These are phyloP conservation scores for Tricholoma bakamatsutake DNA, from an alignment of 768 basidiomycete genomes.

Conservation along the genomic window DNA sequence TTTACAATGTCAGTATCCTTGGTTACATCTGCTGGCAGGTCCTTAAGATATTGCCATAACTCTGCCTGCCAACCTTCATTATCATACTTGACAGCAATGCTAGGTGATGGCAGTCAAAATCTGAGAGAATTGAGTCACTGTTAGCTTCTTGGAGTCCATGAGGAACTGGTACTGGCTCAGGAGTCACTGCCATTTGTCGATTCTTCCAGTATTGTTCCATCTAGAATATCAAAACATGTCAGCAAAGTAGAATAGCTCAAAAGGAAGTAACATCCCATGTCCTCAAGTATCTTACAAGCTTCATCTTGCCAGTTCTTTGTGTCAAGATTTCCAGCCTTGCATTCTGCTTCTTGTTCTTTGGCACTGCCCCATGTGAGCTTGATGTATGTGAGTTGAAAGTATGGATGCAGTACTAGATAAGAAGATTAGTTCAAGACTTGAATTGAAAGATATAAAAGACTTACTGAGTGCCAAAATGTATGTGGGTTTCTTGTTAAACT, in stretches of 20 bases:
- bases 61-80: slow-evolving; percentile 6
- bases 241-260: neutral
- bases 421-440: neutral
- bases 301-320: too few relatives aligned
- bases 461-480: slow-evolving; percentile 5
- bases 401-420: too few relatives aligned
- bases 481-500: too few relatives aligned
- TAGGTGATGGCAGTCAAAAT: too few relatives aligned
- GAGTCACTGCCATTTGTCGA: neutral
- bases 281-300: slow-evolving; percentile 9
- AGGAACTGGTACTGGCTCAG: neutral
- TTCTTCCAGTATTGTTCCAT: slow-evolving; percentile 1
- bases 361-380: too few relatives aligned
- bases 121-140: neutral
- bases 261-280: neutral
- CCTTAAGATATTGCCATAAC: slow-evolving; percentile 9
- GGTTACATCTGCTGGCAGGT: too few relatives aligned
- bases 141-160: neutral
- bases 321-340: slow-evolving; percentile 9
- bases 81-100: neutral
- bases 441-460: neutral
- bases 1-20: slow-evolving; percentile 12
- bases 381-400: too few relatives aligned
- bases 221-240: neutral
- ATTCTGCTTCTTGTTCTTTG: slow-evolving; percentile 18